Evolutionary conservation across 257 asterid genomes (phyloP).

Genomic region (Fraxinus pennsylvanica): DNA sequence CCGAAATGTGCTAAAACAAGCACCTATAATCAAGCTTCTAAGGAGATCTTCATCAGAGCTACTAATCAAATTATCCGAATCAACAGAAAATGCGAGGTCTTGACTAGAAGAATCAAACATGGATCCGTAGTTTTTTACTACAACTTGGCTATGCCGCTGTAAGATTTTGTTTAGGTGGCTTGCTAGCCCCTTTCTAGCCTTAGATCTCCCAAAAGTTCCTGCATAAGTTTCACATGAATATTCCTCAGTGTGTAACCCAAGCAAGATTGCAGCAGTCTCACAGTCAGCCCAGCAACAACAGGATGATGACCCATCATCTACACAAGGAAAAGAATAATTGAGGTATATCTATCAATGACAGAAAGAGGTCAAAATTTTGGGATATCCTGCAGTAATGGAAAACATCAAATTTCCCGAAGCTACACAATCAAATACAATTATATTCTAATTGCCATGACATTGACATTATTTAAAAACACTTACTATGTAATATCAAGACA

Average conservation of each 20-base stretch:
- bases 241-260: constrained; percentile 44
- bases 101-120: constrained; percentile 50
- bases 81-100: constrained; percentile 49
- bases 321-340: constrained; percentile 19
- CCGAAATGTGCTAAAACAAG: constrained; percentile 45
- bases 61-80: constrained; percentile 32
- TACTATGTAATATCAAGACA: neutral
- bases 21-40: constrained; percentile 43
- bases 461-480: neutral
- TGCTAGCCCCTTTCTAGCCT: constrained; percentile 18
- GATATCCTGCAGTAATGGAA: neutral
- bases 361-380: neutral
- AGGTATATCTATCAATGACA: neutral
- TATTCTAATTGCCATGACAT: neutral
- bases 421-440: neutral
- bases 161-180: constrained; percentile 42
- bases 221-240: constrained; percentile 21
- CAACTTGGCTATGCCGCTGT: constrained; percentile 47
- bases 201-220: constrained; percentile 20
- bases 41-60: constrained; percentile 48
- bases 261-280: constrained; percentile 62
- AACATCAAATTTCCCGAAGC: neutral
- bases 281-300: constrained; percentile 81
- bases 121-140: constrained; percentile 58
- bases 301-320: constrained; percentile 76